phyloP scores from a whole-genome alignment of 2,329 filamentous ascomycete species.

The Didymella lethalis region DNA sequence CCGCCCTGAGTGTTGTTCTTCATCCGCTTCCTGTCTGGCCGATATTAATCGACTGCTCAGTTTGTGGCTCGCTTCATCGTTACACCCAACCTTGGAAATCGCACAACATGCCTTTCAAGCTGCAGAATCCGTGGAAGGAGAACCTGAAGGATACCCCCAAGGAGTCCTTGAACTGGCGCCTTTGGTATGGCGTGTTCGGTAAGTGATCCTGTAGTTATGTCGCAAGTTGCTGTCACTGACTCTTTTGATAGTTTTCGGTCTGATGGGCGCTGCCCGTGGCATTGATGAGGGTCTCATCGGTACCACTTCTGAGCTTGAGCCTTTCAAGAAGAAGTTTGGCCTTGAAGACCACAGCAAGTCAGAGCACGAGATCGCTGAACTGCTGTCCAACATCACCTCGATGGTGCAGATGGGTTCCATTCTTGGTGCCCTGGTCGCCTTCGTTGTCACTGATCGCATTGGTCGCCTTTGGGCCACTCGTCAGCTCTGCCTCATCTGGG shows the following conservation, averaged over 20 bases:
- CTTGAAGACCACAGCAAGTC: constrained; percentile 43
- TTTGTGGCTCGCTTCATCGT: constrained; percentile 14
- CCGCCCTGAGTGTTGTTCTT: not conserved
- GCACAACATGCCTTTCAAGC: constrained; percentile 39
- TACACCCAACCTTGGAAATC: not conserved
- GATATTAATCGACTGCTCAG: constrained; percentile 20
- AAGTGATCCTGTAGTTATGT: constrained; percentile 6
- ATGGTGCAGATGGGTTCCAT: constrained; percentile 86
- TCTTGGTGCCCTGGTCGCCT: constrained; percentile 70
- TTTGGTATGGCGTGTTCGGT: constrained; percentile 76
- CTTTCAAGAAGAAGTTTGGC: constrained; percentile 50
- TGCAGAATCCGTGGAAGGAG: constrained; percentile 47
- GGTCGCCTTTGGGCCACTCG: constrained; percentile 55
- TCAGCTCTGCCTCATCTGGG: constrained; percentile 54
- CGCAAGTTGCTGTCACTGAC: constrained; percentile 16
- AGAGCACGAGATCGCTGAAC: constrained; percentile 44
- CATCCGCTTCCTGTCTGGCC: constrained; percentile 21
- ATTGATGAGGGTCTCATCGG: constrained; percentile 83
- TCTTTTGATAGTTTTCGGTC: constrained; percentile 61
- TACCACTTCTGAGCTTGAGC: constrained; percentile 61
- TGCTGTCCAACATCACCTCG: constrained; percentile 71
- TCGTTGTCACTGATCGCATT: constrained; percentile 57
- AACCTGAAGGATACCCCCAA: constrained; percentile 70
- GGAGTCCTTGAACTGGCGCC: constrained; percentile 77
- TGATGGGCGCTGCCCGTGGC: constrained; percentile 79